Base-by-base conservation (phyloP, 2,329 filamentous ascomycete genomes). In the Colletotrichum scovillei region DNA sequence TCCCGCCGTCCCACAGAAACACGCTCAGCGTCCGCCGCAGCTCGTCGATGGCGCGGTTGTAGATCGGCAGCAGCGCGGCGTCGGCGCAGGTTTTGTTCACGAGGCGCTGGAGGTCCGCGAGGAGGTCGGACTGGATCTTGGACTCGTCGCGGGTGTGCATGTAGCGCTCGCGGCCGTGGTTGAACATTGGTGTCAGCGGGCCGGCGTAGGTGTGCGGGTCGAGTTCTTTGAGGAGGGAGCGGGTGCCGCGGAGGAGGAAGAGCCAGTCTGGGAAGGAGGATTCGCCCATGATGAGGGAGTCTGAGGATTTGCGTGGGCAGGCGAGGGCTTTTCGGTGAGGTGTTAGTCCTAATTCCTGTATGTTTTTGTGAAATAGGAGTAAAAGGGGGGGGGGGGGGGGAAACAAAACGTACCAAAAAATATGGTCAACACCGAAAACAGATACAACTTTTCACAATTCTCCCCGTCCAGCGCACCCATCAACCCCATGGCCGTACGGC, bases 361-460 rank as follows among this genome's bases (percentile, higher is more conserved):
- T 11, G 19, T 6, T 6, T 8, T 8, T 2, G 52, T 46, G 22
- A 7, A 42, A 22, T 14, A 9, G 14, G 30, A 19, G 9, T 14
- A 24, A 56, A 4, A 32, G 14, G 8, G 35, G 4, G 22, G 22
- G 22, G 22, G 22, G 22, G 22, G 22, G 22, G 22, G 22, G 26
- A 26, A 24, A 3, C 49, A n/a, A 30, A 19, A 67, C 77, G 19
- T 70, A 80, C 79, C 77, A 57, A 81, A 81, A 62, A 79, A 82
- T 14, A 82, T 76, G 22, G 81, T 83, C 42, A 83, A 65, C 55
- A 81, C 77, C 49, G 78, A 79, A 35, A 82, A 83, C 14, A 80
- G 52, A 26, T 76, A 76, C 24, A 80, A 74, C 12, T 72, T 72
- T 71, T 78, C 77, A 67, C 74, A 76, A 32, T 79, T 75, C 14